A percentile compares a stretch with the other conserved stretches of the same genome.
phyloP scores from a whole-genome alignment of 2,329 filamentous ascomycete genomes.

The Botrytis squamosa region DNA sequence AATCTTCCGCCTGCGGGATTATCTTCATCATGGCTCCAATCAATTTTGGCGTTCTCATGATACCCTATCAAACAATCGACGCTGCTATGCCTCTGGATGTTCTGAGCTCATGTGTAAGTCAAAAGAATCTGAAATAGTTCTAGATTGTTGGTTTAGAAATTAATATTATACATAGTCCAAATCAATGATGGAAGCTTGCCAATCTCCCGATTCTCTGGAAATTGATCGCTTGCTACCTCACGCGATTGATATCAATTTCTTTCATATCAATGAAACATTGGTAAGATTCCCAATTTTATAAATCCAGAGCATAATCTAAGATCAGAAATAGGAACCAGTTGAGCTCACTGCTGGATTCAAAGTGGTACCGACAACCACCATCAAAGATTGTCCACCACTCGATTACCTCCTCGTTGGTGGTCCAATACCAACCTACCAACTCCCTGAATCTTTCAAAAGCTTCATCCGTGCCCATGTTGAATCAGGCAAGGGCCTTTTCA shows the following conservation, averaged over 20 bases:
- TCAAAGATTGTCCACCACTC: slow-evolving; percentile 41
- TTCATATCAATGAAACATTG: slow-evolving; percentile 33
- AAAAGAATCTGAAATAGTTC: neutral
- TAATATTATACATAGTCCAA: neutral
- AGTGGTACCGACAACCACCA: slow-evolving; percentile 28
- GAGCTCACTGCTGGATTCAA: slow-evolving; percentile 23
- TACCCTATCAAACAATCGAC: slow-evolving; percentile 35
- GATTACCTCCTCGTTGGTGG: slow-evolving; percentile 43
- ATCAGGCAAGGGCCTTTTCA: slow-evolving; percentile 41
- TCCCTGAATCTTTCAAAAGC: slow-evolving; percentile 37
- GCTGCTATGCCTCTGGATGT: slow-evolving; percentile 34
- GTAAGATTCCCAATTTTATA: neutral
- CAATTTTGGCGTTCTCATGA: slow-evolving; percentile 34
- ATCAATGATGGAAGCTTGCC: slow-evolving; percentile 7
- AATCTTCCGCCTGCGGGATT: neutral
- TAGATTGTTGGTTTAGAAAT: neutral
- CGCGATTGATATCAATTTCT: slow-evolving; percentile 32
- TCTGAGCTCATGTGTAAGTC: slow-evolving; percentile 27
- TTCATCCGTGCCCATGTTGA: slow-evolving; percentile 42
- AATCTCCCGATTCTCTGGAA: slow-evolving; percentile 7
- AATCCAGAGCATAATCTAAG: neutral
- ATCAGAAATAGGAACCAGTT: slow-evolving; percentile 24
- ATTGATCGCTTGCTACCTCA: slow-evolving; percentile 20
- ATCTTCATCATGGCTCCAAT: slow-evolving; percentile 30
- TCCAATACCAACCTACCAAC: slow-evolving; percentile 35